Base-by-base conservation (phyloP, 495 filamentous ascomycete species). In the Annulohypoxylon maeteangense region DNA sequence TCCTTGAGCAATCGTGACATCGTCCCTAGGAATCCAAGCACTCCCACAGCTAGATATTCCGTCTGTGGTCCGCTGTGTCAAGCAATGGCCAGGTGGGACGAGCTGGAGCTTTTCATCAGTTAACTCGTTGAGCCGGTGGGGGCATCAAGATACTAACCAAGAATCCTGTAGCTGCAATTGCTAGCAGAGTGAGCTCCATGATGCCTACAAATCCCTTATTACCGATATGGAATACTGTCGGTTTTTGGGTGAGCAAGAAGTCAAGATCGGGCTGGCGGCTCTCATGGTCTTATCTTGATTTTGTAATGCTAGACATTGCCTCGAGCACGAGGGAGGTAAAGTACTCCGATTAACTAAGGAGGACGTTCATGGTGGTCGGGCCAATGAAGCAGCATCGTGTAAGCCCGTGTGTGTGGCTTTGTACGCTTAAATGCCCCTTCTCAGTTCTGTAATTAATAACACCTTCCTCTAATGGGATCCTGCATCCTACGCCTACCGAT, bases 41-140 rank as follows among this genome's bases (percentile, higher is more conserved):
- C 11, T 60, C n/a, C 65, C 65, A 27, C 76, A 78, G 63, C 74
- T 76, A 10, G 76, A 78, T 59, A 78, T 76, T 31, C 34, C 74
- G 61, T 78, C 71, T 1, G 68, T 78, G 16, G 55, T 45, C 11
- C 42, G 42, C 54, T 55, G 16, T 4, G 25, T 23, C 29, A 40
- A 23, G 12, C 60, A 42, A 3, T 31, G 27, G 12, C 34, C 67
- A 55, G 60, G 10, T 14, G 67, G 55, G 16, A 70, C 22, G 10
- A 44, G 51, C 60, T 70, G 27, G 32, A 10, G 32, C 12, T 20
- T 23, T 25, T 58, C 12, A 4, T 69, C 45, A 69, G 60, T 16
- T 53, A 18, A 32, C 2, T 36, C 32, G 50, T 44, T 18, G 3
- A 12, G 11, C 59, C 14, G 38, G 59, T 10, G 11, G 10, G 14